Base-by-base conservation (phyloP, 495 filamentous ascomycete genomes). In the Chaetomium fimeti region DNA sequence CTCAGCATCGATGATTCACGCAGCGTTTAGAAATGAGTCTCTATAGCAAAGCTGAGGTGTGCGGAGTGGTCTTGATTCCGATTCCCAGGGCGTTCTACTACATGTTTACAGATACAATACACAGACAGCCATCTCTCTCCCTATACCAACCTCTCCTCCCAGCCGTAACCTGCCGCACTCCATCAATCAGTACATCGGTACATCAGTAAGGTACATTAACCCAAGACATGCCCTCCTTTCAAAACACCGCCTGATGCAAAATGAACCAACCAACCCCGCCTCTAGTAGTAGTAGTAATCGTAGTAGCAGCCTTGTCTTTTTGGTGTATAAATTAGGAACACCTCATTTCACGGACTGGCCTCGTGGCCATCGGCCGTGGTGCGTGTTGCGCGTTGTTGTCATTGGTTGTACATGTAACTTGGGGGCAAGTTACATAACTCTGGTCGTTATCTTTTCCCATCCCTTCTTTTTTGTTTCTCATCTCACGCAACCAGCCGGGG, bases 51-150 rank as follows among this genome's bases (percentile, higher is more conserved):
- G 8, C 8, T 49, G 45, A 18, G 15, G 16, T 29, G 15, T 32
- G 28, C 28, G 20, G 52, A 55, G 52, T 32, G 52, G 52, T 55
- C 52, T 55, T 55, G 29, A 55, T 55, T 55, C 29, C 18, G n/a
- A 38, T 18, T 9, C 15, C 27, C 36, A 55, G 28, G 2, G 52
- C 13, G 9, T 18, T 55, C 28, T 55, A 32, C 28, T 32, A 16
- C 25, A 20, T 55, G 16, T 49, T 49, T 49, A 49, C 45, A 49
- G 32, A 32, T 55, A 55, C 52, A 55, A 18, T 29, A 49, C 45
- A 24, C 20, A 49, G 45, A 20, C 45, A 24, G 45, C 22, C 40
- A 43, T 11, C 40, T 43, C 13, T 40, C 13, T 15, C 38, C 11
- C 38, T 40, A 11, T 36, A 5, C 8, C 32, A 36, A 36, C 32